Evolutionary conservation across 305 asterid species (phyloP).

Genomic region (Andrographis paniculata): DNA sequence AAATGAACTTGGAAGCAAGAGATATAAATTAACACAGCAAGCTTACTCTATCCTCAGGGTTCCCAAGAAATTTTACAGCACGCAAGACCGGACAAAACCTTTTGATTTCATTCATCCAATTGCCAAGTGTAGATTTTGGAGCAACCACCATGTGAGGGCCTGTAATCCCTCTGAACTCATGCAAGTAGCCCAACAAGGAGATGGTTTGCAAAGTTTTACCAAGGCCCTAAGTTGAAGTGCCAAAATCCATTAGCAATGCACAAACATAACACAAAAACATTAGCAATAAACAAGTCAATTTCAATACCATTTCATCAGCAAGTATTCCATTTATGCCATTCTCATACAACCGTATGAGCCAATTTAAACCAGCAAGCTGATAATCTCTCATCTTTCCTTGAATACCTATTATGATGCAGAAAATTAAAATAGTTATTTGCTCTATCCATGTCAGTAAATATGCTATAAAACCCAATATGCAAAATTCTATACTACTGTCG

Average conservation of each 20-base stretch:
- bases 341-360: slow-evolving; percentile 95
- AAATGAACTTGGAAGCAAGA: slow-evolving; percentile 16
- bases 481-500: no score
- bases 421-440: neutral
- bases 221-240: slow-evolving; percentile 53
- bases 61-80: slow-evolving; percentile 94
- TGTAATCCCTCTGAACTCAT: slow-evolving; percentile 93
- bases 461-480: neutral
- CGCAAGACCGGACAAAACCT: slow-evolving; percentile 92
- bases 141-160: slow-evolving; percentile 99
- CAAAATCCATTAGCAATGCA: slow-evolving; percentile 14
- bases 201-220: slow-evolving; percentile 99
- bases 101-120: slow-evolving; percentile 99
- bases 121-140: slow-evolving; percentile 98
- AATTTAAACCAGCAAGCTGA: slow-evolving; percentile 97
- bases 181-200: slow-evolving; percentile 89
- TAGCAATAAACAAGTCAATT: slow-evolving; percentile 6
- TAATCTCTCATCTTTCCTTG: slow-evolving; percentile 99
- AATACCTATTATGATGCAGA: slow-evolving; percentile 74
- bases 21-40: slow-evolving; percentile 8
- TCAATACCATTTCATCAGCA: slow-evolving; percentile 95
- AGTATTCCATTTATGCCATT: slow-evolving; percentile 99
- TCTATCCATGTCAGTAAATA: neutral
- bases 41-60: slow-evolving; percentile 97
- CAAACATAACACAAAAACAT: neutral